These are phyloP conservation scores for Prunella vulgaris DNA, from an alignment of 257 asterid species.

Conservation along the genomic window DNA sequence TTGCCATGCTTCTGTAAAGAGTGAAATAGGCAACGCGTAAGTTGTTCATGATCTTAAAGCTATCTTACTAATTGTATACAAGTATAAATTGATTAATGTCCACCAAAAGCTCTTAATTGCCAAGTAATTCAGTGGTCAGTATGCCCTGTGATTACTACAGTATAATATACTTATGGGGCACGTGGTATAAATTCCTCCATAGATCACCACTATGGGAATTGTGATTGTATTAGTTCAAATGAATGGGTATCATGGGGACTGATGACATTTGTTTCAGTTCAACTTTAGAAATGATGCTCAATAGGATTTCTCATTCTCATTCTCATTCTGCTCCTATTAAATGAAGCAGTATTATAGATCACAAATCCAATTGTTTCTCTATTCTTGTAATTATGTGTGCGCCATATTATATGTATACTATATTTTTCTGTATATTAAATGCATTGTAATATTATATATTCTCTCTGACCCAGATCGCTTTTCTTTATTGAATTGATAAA, in stretches of 20 bases:
- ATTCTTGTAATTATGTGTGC: no score
- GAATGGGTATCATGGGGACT: background rate
- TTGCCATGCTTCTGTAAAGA: slow-evolving; percentile 65
- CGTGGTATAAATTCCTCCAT: background rate
- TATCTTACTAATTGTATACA: background rate
- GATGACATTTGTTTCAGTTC: no score
- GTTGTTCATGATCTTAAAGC: slow-evolving; percentile 15
- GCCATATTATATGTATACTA: no score
- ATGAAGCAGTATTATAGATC: no score
- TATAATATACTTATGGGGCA: background rate
- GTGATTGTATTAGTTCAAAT: background rate
- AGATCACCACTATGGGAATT: background rate
- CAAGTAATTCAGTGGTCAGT: background rate
- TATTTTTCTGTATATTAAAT: no score
- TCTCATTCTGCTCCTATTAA: no score
- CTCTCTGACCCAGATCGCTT: no score
- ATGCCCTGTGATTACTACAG: background rate
- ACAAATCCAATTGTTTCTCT: no score
- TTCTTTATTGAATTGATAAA: no score
- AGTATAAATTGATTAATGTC: background rate
- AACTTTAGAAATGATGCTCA: no score
- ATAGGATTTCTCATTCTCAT: no score
- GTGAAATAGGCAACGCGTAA: slow-evolving; percentile 74
- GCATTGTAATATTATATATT: no score
- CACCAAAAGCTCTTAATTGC: background rate